Conservation (phyloP, 441 rosid genomes). For the Daphne laureola region DNA sequence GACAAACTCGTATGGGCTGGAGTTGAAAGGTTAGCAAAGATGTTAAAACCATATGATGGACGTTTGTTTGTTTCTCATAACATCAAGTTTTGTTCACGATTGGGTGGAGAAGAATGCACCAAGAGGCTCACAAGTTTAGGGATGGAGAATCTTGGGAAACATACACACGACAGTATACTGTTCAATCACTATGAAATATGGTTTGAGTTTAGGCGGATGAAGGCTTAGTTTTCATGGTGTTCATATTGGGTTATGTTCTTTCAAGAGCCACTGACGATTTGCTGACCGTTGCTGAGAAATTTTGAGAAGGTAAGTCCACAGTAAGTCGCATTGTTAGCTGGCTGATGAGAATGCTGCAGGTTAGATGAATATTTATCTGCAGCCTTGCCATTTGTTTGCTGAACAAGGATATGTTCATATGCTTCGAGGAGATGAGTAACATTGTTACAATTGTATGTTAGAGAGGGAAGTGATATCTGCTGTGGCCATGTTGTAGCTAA, state of each 20-base stretch:
- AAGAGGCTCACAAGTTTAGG: slow-evolving; percentile 66
- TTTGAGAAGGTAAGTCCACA: slow-evolving; percentile 4
- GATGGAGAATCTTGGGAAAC: slow-evolving; percentile 66
- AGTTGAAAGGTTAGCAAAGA: slow-evolving; percentile 57
- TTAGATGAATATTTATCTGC: neutral
- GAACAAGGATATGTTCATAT: no score
- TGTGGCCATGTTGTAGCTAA: no score
- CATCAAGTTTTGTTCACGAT: slow-evolving; percentile 76
- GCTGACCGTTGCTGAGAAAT: slow-evolving; percentile 2
- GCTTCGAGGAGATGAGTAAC: no score
- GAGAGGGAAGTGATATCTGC: no score
- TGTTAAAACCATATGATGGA: slow-evolving; percentile 65
- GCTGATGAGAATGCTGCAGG: neutral
- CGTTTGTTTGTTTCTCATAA: slow-evolving; percentile 89
- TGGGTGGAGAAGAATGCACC: slow-evolving; percentile 71
- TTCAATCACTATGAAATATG: slow-evolving; percentile 95
- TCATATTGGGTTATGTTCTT: slow-evolving; percentile 9
- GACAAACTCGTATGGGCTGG: slow-evolving; percentile 92
- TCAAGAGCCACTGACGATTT: neutral
- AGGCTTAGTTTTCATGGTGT: slow-evolving; percentile 23
- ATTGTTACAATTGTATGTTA: no score
- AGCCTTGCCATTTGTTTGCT: no score
- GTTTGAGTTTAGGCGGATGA: slow-evolving; percentile 70
- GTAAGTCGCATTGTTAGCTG: slow-evolving; percentile 11
- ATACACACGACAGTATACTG: slow-evolving; percentile 78